Conservation (phyloP, 1,284 basidiomycete species). For the Pascua guehoae region DNA sequence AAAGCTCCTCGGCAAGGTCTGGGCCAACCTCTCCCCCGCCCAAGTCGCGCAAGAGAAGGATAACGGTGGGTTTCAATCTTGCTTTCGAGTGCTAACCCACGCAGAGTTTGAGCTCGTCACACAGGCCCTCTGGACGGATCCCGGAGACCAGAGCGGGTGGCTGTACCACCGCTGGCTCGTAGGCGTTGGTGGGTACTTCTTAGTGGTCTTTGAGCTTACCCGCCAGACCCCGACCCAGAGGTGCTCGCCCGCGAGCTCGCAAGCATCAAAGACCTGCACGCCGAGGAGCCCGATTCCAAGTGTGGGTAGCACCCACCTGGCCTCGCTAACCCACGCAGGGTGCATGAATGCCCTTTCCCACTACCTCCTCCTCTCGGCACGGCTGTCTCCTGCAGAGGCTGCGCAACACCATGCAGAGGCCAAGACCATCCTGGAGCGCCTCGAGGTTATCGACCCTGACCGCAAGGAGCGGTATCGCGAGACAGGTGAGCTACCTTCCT, state of each 20-base stretch:
- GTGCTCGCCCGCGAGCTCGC: constrained; percentile 73
- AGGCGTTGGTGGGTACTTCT: constrained; percentile 58
- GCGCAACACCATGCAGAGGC: constrained; percentile 25
- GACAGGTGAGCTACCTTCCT: constrained; percentile 31
- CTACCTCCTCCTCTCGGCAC: constrained; percentile 54
- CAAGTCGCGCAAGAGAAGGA: constrained; percentile 59
- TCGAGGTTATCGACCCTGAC: constrained; percentile 43
- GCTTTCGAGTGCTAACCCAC: neutral
- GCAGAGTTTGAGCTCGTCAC: constrained; percentile 86
- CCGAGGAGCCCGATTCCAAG: constrained; percentile 88
- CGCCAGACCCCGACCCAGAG: constrained; percentile 56
- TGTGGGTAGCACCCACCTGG: too few relatives aligned
- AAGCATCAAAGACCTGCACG: constrained; percentile 78
- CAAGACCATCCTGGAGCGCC: constrained; percentile 27
- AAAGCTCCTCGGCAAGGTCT: constrained; percentile 69
- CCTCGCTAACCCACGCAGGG: constrained; percentile 56
- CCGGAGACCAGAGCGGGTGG: constrained; percentile 94
- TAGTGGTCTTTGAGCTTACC: constrained; percentile 1
- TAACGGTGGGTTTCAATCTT: constrained; percentile 55
- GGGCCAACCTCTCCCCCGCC: constrained; percentile 58
- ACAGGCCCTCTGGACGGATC: constrained; percentile 95
- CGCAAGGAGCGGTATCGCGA: constrained; percentile 46
- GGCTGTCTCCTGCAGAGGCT: constrained; percentile 9
- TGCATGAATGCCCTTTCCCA: constrained; percentile 87
- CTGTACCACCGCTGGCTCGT: constrained; percentile 96